Evolutionary conservation across 306 rosid genomes (phyloP).

Genomic region (Casuarina cunninghamiana): DNA sequence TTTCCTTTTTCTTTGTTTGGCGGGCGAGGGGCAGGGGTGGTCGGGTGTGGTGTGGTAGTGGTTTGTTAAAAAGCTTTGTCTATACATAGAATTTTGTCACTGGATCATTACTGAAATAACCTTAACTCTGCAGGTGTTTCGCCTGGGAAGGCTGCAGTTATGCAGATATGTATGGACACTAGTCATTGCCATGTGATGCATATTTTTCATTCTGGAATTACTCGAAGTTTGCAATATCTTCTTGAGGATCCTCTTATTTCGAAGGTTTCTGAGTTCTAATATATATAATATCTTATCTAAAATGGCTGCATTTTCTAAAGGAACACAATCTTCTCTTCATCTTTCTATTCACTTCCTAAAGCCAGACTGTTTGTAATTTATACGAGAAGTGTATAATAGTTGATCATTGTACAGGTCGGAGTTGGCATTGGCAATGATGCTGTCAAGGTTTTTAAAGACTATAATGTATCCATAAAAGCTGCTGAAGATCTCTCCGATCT

Average conservation of each 20-base stretch:
- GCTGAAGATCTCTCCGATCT: constrained; percentile 66
- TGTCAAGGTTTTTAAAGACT: constrained; percentile 71
- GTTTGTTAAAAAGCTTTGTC: constrained; percentile 9
- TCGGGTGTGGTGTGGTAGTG: neutral
- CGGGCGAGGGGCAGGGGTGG: too few relatives aligned
- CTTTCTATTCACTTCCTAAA: neutral
- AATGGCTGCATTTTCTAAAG: constrained; percentile 5
- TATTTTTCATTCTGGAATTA: constrained; percentile 81
- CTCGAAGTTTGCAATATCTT: constrained; percentile 59
- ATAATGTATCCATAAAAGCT: constrained; percentile 57
- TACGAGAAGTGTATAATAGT: constrained; percentile 10
- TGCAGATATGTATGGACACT: constrained; percentile 73
- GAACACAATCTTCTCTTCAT: neutral
- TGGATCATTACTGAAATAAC: constrained; percentile 16
- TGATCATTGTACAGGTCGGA: constrained; percentile 66
- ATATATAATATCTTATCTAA: neutral
- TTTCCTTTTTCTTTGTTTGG: neutral
- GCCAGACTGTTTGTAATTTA: neutral
- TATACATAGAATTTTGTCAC: constrained; percentile 16
- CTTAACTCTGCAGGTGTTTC: constrained; percentile 58
- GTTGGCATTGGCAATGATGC: constrained; percentile 68
- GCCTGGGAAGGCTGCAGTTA: constrained; percentile 78
- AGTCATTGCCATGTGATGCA: constrained; percentile 77
- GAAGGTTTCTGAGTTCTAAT: constrained; percentile 53
- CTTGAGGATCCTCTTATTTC: constrained; percentile 65